These are phyloP conservation scores for Cercophora newfieldiana DNA, from an alignment of 495 filamentous ascomycete genomes.

Conservation along the genomic window DNA sequence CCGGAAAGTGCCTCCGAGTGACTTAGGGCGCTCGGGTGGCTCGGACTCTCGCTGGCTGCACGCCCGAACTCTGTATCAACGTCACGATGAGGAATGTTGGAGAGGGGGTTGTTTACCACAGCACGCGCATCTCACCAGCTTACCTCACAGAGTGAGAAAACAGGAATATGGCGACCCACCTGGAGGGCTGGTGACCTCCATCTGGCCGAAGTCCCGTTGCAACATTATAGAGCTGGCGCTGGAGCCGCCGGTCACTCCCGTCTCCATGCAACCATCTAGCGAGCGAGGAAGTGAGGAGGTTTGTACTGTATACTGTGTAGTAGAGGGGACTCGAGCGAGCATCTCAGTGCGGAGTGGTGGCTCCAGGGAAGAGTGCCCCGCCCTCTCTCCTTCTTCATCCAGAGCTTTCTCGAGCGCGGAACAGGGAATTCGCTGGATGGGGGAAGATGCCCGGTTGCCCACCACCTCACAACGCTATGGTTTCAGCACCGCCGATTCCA, in stretches of 20 bases:
- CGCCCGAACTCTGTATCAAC: conserved; percentile 2
- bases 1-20: background rate
- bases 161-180: background rate
- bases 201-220: background rate
- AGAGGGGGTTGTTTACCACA: background rate
- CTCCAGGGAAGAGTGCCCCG: background rate
- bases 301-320: background rate
- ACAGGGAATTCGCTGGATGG: background rate
- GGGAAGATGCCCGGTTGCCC: background rate
- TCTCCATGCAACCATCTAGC: background rate
- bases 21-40: background rate
- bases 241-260: conserved; percentile 16
- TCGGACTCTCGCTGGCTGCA: background rate
- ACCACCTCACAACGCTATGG: background rate
- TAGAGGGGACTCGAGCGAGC: too few relatives aligned
- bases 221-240: conserved; percentile 9
- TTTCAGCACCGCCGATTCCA: background rate
- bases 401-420: background rate
- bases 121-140: background rate
- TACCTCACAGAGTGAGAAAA: background rate
- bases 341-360: background rate
- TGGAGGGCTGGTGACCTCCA: conserved; percentile 9
- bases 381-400: conserved; percentile 2
- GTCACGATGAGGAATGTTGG: background rate
- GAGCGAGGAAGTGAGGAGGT: background rate